Evolutionary conservation across 129 eudicot species (phyloP).

Genomic region (Tanacetum coccineum): DNA sequence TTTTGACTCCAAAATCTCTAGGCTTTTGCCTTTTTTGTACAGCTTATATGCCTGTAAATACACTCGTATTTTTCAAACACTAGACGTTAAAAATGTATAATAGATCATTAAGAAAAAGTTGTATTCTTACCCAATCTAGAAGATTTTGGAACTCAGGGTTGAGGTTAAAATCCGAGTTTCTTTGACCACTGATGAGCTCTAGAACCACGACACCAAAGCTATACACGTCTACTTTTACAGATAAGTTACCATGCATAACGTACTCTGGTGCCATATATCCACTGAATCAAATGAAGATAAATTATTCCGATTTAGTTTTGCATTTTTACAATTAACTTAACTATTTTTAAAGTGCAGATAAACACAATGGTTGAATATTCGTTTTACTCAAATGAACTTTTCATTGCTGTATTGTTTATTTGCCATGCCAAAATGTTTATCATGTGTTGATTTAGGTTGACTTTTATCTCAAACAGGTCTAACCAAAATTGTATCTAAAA

Average conservation of each 20-base stretch:
- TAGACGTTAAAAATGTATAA: not conserved
- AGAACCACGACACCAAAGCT: constrained; percentile 70
- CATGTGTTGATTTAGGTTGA: no score
- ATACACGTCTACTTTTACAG: constrained; percentile 28
- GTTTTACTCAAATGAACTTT: not conserved
- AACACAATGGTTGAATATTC: not conserved
- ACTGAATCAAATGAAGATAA: constrained; percentile 19
- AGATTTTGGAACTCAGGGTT: constrained; percentile 48
- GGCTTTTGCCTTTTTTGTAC: constrained; percentile 55
- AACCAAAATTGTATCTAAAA: no score
- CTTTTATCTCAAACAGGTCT: no score
- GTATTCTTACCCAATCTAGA: constrained; percentile 61
- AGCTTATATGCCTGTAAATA: constrained; percentile 58
- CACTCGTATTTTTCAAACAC: not conserved
- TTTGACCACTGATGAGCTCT: constrained; percentile 76
- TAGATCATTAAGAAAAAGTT: not conserved
- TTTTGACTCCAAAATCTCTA: constrained; percentile 62
- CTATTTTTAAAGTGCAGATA: not conserved
- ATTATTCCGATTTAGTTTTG: not conserved
- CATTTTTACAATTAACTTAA: not conserved
- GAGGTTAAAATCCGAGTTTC: constrained; percentile 48
- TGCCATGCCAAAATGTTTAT: not conserved
- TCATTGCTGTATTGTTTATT: not conserved
- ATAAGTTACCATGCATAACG: constrained; percentile 33
- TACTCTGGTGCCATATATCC: constrained; percentile 51